Conservation (phyloP, 768 basidiomycete species). For the Hypholoma sublateritium region DNA sequence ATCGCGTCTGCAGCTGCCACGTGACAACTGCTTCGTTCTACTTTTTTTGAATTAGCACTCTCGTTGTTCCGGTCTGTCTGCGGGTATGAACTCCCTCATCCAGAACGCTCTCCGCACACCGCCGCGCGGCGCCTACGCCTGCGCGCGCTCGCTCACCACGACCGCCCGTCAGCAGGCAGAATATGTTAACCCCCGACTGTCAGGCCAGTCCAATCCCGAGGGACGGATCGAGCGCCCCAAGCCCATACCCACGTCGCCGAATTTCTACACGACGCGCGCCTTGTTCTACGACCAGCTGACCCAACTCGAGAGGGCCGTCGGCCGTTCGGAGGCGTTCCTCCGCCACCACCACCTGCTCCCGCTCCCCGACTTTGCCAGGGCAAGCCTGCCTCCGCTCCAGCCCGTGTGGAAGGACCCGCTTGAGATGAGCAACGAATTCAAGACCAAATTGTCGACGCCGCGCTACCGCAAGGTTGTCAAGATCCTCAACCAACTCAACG, state of each 20-base stretch:
- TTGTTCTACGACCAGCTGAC: slow-evolving; percentile 72
- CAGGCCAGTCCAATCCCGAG: background rate
- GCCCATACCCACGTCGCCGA: slow-evolving; percentile 60
- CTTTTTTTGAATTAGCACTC: slow-evolving; percentile 14
- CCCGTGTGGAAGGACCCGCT: slow-evolving; percentile 69
- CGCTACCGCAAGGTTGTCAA: slow-evolving; percentile 66
- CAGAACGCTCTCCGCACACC: slow-evolving; percentile 14
- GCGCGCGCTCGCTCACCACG: slow-evolving; percentile 12
- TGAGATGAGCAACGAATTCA: slow-evolving; percentile 59
- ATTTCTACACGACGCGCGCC: slow-evolving; percentile 82
- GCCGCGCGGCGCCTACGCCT: slow-evolving; percentile 2
- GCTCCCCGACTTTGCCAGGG: slow-evolving; percentile 68
- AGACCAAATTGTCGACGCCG: slow-evolving; percentile 60
- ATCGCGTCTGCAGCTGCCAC: slow-evolving; percentile 20
- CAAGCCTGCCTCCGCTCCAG: slow-evolving; percentile 54
- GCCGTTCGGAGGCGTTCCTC: slow-evolving; percentile 56
- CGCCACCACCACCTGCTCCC: slow-evolving; percentile 71
- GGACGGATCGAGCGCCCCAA: background rate
- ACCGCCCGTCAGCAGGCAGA: slow-evolving; percentile 13
- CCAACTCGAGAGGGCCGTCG: slow-evolving; percentile 64
- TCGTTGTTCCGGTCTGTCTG: background rate
- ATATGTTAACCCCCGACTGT: background rate
- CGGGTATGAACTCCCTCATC: slow-evolving; percentile 19
- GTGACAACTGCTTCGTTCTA: slow-evolving; percentile 14
- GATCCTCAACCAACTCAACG: slow-evolving; percentile 66